Conservation (phyloP, 176 grass and related monocot species). For the Oryza brachyantha region DNA sequence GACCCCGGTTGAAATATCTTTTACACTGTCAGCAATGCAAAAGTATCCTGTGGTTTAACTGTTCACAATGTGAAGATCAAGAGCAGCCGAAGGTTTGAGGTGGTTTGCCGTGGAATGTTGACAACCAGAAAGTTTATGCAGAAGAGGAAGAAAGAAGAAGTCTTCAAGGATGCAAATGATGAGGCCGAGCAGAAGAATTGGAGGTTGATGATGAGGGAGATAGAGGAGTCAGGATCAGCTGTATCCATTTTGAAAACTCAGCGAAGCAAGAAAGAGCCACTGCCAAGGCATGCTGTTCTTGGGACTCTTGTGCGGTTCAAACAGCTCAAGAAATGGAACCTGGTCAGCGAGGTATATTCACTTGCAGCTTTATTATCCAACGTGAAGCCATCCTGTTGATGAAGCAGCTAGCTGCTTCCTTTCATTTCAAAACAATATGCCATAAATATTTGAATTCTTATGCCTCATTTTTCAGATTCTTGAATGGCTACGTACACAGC, state of each 20-base stretch:
- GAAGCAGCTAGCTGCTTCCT: not conserved
- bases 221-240: conserved; percentile 65
- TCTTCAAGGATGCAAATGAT: conserved; percentile 67
- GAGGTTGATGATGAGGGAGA: conserved; percentile 86
- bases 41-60: conserved; percentile 31
- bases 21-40: conserved; percentile 57
- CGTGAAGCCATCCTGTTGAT: conserved; percentile 3
- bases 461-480: conserved; percentile 63
- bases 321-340: conserved; percentile 87
- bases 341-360: conserved; percentile 77
- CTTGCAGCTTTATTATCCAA: conserved; percentile 8
- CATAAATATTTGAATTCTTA: conserved; percentile 2
- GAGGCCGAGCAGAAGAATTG: conserved; percentile 76
- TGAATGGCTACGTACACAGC: conserved; percentile 88
- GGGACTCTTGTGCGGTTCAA: conserved; percentile 86
- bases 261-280: conserved; percentile 29
- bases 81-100: conserved; percentile 31
- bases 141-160: conserved; percentile 66
- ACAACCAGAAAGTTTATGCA: conserved; percentile 82
- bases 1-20: conserved; percentile 10
- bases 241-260: conserved; percentile 64
- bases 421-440: not conserved
- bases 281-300: conserved; percentile 71
- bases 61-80: conserved; percentile 47
- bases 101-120: conserved; percentile 74